These are phyloP conservation scores for Pythium sukuiense DNA, from an alignment of 352 stramenopile genomes.

Conservation along the genomic window DNA sequence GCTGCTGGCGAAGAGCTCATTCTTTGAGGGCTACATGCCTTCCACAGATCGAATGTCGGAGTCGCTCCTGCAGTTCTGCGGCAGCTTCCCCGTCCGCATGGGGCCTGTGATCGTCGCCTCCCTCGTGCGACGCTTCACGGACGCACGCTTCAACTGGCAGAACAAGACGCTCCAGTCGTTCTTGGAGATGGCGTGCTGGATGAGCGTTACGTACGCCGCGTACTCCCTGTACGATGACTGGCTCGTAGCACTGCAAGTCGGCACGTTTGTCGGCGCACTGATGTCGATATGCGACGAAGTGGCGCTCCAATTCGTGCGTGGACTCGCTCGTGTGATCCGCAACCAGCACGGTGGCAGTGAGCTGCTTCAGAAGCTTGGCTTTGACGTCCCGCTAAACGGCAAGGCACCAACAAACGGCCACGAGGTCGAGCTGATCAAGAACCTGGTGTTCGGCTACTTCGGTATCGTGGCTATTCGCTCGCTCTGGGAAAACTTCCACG, in stretches of 20 bases:
- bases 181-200: conserved; percentile 73
- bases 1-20: conserved; percentile 54
- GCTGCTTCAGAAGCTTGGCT: conserved; percentile 58
- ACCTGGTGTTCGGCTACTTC: conserved; percentile 72
- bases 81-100: conserved; percentile 59
- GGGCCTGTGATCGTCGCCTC: conserved; percentile 41
- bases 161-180: conserved; percentile 86
- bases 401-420: conserved; percentile 66
- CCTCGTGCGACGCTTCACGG: conserved; percentile 69
- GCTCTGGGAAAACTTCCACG: conserved; percentile 65
- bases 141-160: conserved; percentile 75
- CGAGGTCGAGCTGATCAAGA: conserved; percentile 77
- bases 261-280: conserved; percentile 70
- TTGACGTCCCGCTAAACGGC: conserved; percentile 71
- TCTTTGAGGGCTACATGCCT: conserved; percentile 58
- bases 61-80: conserved; percentile 56
- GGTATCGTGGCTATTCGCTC: conserved; percentile 62
- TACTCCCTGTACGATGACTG: conserved; percentile 63
- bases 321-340: conserved; percentile 61
- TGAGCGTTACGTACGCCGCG: conserved; percentile 62
- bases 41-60: conserved; percentile 46
- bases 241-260: conserved; percentile 63
- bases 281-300: conserved; percentile 85
- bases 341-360: conserved; percentile 63
- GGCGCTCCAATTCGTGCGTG: conserved; percentile 64